Evolutionary conservation across 2,329 filamentous ascomycete species (phyloP).

Genomic region (Xylariaceae sp.): DNA sequence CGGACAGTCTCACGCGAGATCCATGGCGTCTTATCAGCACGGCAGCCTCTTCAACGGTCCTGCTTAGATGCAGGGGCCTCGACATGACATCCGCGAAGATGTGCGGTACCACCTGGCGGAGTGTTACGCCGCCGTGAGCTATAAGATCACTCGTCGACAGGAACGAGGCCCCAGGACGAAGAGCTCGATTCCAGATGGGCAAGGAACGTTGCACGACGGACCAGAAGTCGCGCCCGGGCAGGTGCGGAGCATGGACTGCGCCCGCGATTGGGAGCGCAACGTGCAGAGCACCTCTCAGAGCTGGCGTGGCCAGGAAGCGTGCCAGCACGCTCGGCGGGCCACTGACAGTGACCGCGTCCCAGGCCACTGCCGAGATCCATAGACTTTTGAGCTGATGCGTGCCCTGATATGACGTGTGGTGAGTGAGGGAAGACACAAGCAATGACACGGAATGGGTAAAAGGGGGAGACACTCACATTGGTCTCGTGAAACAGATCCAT

Average conservation of each 20-base stretch:
- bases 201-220: conserved; percentile 6
- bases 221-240: conserved; percentile 9
- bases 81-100: conserved; percentile 8
- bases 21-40: too few relatives aligned
- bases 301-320: conserved; percentile 7
- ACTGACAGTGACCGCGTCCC: conserved; percentile 13
- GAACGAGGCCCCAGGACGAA: conserved; percentile 12
- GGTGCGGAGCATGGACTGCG: conserved; percentile 14
- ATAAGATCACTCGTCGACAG: conserved; percentile 13
- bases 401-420: conserved; percentile 6
- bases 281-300: not conserved
- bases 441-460: too few relatives aligned
- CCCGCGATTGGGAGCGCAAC: conserved; percentile 10
- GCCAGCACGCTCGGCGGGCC: conserved; percentile 13
- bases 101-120: conserved; percentile 10
- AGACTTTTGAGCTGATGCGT: conserved; percentile 11
- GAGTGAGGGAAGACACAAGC: conserved; percentile 2
- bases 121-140: conserved; percentile 6
- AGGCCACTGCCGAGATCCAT: conserved; percentile 14
- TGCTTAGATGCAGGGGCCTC: conserved; percentile 9
- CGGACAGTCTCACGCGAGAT: conserved; percentile 8
- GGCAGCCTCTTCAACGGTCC: conserved; percentile 8
- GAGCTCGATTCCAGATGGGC: conserved; percentile 14
- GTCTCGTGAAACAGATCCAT: conserved; percentile 14
- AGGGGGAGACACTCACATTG: conserved; percentile 3